phyloP scores from a whole-genome alignment of 2,329 filamentous ascomycete species.

The Penicillium sp. region DNA sequence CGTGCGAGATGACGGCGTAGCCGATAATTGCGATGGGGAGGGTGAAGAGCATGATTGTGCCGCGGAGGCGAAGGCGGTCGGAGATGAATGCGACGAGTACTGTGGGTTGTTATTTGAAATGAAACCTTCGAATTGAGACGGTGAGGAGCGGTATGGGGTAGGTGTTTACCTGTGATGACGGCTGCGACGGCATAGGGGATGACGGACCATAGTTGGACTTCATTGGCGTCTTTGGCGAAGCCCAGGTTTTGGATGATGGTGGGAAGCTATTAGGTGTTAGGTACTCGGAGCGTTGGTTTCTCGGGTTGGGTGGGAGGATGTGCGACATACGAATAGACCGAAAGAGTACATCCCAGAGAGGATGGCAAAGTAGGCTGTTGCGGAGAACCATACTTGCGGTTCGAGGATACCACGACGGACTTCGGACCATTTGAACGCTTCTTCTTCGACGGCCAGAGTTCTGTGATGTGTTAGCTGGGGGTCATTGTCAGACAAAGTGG shows the following conservation, averaged over 20 bases:
- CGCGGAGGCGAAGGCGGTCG: conserved; percentile 61
- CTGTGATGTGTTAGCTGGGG: conserved; percentile 18
- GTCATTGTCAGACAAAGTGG: too few species aligned
- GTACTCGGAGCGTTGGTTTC: too few species aligned
- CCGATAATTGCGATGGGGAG: conserved; percentile 66
- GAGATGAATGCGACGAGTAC: conserved; percentile 55
- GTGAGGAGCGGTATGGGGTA: conserved; percentile 7
- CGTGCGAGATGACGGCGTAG: conserved; percentile 64
- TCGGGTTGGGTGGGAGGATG: background rate
- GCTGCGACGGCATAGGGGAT: conserved; percentile 65
- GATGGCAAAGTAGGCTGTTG: conserved; percentile 63
- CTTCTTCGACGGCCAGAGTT: conserved; percentile 31
- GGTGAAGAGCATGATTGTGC: conserved; percentile 63
- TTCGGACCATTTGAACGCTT: conserved; percentile 63
- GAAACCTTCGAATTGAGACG: too few species aligned
- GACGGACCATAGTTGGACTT: conserved; percentile 64
- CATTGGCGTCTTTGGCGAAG: conserved; percentile 56
- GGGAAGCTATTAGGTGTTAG: conserved; percentile 50
- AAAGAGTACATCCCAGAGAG: conserved; percentile 62
- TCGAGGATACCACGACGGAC: conserved; percentile 63
- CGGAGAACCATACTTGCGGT: conserved; percentile 64
- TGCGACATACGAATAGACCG: conserved; percentile 58
- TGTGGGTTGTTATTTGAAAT: background rate
- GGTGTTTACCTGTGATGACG: conserved; percentile 51
- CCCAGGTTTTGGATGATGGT: conserved; percentile 63